Evolutionary conservation across 2,329 filamentous ascomycete genomes (phyloP).

Genomic region (Ophidiomyces ophidiicola): DNA sequence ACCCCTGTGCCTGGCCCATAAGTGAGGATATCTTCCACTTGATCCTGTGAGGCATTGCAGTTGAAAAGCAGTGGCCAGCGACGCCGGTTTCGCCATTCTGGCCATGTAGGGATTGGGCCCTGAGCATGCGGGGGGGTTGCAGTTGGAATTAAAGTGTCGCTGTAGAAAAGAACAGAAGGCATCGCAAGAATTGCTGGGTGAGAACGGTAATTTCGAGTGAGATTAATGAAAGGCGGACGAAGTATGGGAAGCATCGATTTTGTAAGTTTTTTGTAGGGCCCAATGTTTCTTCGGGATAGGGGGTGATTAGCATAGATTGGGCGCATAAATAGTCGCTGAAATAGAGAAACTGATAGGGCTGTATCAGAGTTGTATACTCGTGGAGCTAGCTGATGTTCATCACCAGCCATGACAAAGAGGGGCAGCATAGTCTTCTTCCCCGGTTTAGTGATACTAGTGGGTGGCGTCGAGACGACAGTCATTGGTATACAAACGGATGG

Average conservation of each 20-base stretch:
- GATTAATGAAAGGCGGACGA: slow-evolving; percentile 34
- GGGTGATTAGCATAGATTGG: slow-evolving; percentile 32
- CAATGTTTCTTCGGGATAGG: slow-evolving; percentile 24
- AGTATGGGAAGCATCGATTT: slow-evolving; percentile 30
- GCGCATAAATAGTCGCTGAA: slow-evolving; percentile 32
- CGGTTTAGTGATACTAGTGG: slow-evolving; percentile 12
- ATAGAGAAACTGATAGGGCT: slow-evolving; percentile 28
- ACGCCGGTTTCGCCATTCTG: slow-evolving; percentile 27
- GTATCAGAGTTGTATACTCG: slow-evolving; percentile 27
- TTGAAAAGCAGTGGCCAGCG: slow-evolving; percentile 35
- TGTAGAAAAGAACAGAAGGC: slow-evolving; percentile 34
- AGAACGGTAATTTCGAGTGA: slow-evolving; percentile 38
- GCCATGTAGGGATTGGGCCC: slow-evolving; percentile 18
- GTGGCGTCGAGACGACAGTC: slow-evolving; percentile 30
- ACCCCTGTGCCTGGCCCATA: slow-evolving; percentile 16
- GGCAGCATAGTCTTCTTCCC: slow-evolving; percentile 19
- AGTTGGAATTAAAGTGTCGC: slow-evolving; percentile 35
- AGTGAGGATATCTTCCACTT: slow-evolving; percentile 28
- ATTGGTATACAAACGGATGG: slow-evolving; percentile 32
- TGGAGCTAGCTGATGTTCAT: slow-evolving; percentile 36
- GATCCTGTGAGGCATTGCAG: slow-evolving; percentile 28
- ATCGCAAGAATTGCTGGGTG: slow-evolving; percentile 36
- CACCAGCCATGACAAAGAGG: slow-evolving; percentile 37
- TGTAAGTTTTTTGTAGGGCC: slow-evolving; percentile 15
- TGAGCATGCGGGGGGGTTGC: slow-evolving; percentile 15